Evolutionary conservation across 2,329 filamentous ascomycete species (phyloP).

Genomic region (Trichoderma hamatum): DNA sequence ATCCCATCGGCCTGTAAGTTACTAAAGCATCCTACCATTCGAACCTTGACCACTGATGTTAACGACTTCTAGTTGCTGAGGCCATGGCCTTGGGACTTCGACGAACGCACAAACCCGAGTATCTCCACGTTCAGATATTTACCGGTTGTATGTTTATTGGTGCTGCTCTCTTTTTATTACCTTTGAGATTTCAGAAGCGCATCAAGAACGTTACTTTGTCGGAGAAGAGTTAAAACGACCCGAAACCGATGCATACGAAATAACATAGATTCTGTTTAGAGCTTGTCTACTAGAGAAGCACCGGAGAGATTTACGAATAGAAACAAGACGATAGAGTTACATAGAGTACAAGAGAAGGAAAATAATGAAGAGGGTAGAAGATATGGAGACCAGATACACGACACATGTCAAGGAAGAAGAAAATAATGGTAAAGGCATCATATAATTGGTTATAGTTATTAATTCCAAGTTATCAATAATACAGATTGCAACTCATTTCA

Average conservation of each 20-base stretch:
- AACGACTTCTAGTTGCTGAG: conserved; percentile 12
- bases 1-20: conserved; percentile 21
- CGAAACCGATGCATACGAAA: no score
- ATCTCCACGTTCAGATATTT: conserved; percentile 20
- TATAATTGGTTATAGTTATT: neutral
- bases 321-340: neutral
- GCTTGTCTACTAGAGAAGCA: neutral
- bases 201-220: neutral
- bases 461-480: neutral
- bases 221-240: neutral
- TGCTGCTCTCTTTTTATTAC: neutral
- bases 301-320: neutral
- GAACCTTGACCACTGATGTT: neutral
- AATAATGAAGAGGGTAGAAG: neutral
- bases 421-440: neutral
- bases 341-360: neutral
- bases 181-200: conserved; percentile 9
- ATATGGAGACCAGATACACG: neutral
- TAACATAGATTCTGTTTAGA: neutral
- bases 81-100: conserved; percentile 17
- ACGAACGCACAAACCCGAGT: neutral
- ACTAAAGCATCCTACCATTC: no score
- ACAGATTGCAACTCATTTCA: neutral
- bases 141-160: conserved; percentile 20
- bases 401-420: neutral